Conservation (phyloP, 306 rosid genomes). For the Lagenaria siceraria region DNA sequence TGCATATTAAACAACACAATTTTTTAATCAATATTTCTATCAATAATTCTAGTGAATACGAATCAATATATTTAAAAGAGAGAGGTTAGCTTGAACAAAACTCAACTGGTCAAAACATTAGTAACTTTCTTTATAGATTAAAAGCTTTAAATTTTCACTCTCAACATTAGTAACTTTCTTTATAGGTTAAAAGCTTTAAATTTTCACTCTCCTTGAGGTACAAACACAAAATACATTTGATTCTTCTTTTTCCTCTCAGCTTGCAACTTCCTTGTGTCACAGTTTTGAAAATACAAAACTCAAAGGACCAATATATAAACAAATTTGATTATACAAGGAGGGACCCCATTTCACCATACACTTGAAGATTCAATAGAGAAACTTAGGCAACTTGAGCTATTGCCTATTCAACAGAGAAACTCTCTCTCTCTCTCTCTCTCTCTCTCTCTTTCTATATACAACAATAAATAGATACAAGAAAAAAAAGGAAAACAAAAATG, state of each 20-base stretch:
- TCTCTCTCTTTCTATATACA: constrained; percentile 16
- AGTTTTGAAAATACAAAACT: neutral
- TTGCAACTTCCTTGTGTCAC: neutral
- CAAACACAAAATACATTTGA: neutral
- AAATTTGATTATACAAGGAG: constrained; percentile 3
- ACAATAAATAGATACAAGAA: constrained; percentile 17
- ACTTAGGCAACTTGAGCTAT: constrained; percentile 22
- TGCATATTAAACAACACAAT: no score
- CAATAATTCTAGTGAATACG: no score
- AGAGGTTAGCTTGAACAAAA: neutral
- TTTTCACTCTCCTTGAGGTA: neutral
- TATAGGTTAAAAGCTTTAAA: neutral
- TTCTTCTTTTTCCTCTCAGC: neutral
- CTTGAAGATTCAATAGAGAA: constrained; percentile 14
- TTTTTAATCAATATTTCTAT: no score
- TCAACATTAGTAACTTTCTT: neutral
- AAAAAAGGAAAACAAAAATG: neutral
- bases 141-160: neutral
- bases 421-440: constrained; percentile 1
- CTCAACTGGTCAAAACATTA: neutral
- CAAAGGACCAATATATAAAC: constrained; percentile 4
- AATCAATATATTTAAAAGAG: no score
- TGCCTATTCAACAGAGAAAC: constrained; percentile 14
- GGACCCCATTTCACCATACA: constrained; percentile 16
- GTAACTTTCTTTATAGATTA: neutral